A percentile compares a stretch with the other conserved stretches of the same genome.
Conservation (phyloP, 2,329 filamentous ascomycete genomes). For the Biscogniauxia sp. region DNA sequence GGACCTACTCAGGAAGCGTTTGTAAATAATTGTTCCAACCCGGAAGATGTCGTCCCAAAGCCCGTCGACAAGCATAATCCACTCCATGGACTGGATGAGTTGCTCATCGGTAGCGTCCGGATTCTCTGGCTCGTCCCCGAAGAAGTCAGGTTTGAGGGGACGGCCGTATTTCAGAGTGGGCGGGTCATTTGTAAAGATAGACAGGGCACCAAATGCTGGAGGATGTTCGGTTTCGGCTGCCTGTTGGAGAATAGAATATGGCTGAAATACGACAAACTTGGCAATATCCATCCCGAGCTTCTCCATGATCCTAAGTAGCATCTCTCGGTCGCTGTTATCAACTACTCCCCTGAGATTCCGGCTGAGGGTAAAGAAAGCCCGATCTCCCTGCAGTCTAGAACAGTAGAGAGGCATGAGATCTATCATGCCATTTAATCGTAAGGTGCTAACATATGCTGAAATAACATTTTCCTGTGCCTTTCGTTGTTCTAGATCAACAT, state of each 20-base stretch:
- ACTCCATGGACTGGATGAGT: slow-evolving; percentile 78
- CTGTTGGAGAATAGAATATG: slow-evolving; percentile 49
- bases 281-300: slow-evolving; percentile 70
- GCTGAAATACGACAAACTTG: slow-evolving; percentile 71
- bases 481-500: slow-evolving; percentile 36
- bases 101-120: slow-evolving; percentile 63
- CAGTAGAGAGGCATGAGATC: slow-evolving; percentile 86
- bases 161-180: slow-evolving; percentile 59
- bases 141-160: slow-evolving; percentile 68
- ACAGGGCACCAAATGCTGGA: slow-evolving; percentile 46
- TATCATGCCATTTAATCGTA: slow-evolving; percentile 70
- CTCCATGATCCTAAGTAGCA: slow-evolving; percentile 71
- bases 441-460: slow-evolving; percentile 75
- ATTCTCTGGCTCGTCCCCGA: slow-evolving; percentile 56
- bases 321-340: slow-evolving; percentile 61
- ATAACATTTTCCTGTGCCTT: slow-evolving; percentile 71
- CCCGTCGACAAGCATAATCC: slow-evolving; percentile 74
- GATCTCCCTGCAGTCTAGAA: slow-evolving; percentile 66
- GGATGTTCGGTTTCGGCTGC: slow-evolving; percentile 38
- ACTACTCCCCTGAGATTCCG: slow-evolving; percentile 73
- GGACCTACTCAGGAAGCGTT: slow-evolving; percentile 76
- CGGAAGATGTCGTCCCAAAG: slow-evolving; percentile 70
- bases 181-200: slow-evolving; percentile 46
- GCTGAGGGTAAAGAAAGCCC: slow-evolving; percentile 69
- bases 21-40: slow-evolving; percentile 71